A percentile compares a stretch with the other conserved stretches of the same genome.
Conservation (phyloP, 257 asterid genomes). For the Nicotiana knightiana region DNA sequence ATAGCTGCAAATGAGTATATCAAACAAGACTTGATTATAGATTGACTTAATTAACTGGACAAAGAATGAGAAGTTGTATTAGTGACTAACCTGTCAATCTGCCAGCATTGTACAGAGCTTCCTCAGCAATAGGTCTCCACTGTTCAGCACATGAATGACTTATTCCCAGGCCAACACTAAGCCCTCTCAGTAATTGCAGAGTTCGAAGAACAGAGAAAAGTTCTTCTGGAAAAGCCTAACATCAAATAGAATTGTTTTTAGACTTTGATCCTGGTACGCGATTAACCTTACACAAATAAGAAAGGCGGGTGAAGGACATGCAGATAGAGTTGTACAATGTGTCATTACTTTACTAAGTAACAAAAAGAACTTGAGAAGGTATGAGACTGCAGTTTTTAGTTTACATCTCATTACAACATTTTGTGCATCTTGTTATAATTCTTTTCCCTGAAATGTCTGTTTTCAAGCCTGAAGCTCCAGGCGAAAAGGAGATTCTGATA, state of each 20-base stretch:
- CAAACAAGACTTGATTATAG: background rate
- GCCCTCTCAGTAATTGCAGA: constrained; percentile 87
- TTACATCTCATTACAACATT: background rate
- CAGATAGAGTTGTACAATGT: background rate
- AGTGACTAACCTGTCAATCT: constrained; percentile 46
- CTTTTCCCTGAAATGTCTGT: background rate
- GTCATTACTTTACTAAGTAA: background rate
- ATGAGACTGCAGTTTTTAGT: background rate
- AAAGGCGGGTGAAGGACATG: background rate
- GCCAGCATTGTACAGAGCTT: constrained; percentile 71
- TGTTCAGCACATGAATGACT: constrained; percentile 93
- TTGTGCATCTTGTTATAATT: background rate
- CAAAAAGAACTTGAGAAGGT: background rate
- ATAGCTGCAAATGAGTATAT: background rate
- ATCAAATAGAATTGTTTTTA: background rate
- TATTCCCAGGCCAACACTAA: constrained; percentile 88
- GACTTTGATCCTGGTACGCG: background rate
- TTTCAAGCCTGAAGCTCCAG: background rate
- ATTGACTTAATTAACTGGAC: background rate
- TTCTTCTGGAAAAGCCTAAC: constrained; percentile 91
- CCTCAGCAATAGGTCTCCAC: constrained; percentile 94
- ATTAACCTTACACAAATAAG: background rate
- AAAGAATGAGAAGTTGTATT: background rate
- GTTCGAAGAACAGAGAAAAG: constrained; percentile 94
- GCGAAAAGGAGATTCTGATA: background rate